Conservation (phyloP, 352 stramenopile genomes). For the Pythium dissotocum region DNA sequence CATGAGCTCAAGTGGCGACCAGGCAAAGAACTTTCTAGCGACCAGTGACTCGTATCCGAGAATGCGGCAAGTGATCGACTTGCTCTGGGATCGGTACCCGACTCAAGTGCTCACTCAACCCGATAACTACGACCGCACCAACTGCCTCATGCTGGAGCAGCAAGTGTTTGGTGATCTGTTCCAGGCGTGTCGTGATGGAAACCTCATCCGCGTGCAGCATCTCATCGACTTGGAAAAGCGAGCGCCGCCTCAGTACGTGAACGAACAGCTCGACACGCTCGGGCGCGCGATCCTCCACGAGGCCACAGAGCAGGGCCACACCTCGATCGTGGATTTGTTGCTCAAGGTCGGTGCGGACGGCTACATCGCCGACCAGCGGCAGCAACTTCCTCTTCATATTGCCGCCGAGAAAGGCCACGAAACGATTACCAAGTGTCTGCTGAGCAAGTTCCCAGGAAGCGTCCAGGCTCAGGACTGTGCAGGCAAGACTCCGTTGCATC, state of each 20-base stretch:
- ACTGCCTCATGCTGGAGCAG: slow-evolving; percentile 51
- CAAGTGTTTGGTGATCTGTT: slow-evolving; percentile 61
- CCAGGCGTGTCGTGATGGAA: slow-evolving; percentile 49
- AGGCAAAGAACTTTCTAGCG: slow-evolving; percentile 42
- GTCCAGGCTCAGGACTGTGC: slow-evolving; percentile 37
- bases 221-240: slow-evolving; percentile 63
- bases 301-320: slow-evolving; percentile 59
- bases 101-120: slow-evolving; percentile 28
- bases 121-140: slow-evolving; percentile 36
- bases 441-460: slow-evolving; percentile 43
- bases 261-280: slow-evolving; percentile 42
- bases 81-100: slow-evolving; percentile 59
- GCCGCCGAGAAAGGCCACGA: slow-evolving; percentile 46
- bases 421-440: slow-evolving; percentile 51
- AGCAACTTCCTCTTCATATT: slow-evolving; percentile 49
- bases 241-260: slow-evolving; percentile 48
- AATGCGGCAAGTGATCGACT: slow-evolving; percentile 65
- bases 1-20: slow-evolving; percentile 1
- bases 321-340: slow-evolving; percentile 53
- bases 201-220: slow-evolving; percentile 53
- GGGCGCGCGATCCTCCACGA: slow-evolving; percentile 55
- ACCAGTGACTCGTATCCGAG: slow-evolving; percentile 42
- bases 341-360: slow-evolving; percentile 58
- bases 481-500: slow-evolving; percentile 51
- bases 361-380: slow-evolving; percentile 49